These are phyloP conservation scores for Pleurotus tuoliensis DNA, from an alignment of 768 basidiomycete genomes.

Conservation along the genomic window DNA sequence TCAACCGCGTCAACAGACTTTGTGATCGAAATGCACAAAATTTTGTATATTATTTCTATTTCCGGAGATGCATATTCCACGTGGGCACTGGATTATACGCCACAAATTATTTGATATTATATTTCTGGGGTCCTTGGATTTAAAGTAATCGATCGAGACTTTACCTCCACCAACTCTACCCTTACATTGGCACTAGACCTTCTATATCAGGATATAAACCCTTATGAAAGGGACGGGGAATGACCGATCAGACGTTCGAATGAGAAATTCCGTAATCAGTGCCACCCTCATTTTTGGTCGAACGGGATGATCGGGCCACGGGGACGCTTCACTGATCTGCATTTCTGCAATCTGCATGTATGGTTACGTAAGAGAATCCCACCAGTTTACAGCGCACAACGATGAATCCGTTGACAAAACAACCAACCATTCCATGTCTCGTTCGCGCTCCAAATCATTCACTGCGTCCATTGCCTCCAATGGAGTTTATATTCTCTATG, in stretches of 20 bases:
- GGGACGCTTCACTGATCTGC: conserved; percentile 1
- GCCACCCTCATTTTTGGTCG: background rate
- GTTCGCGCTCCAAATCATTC: background rate
- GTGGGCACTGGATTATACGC: background rate
- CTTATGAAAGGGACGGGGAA: conserved; percentile 1
- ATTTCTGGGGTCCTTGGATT: background rate
- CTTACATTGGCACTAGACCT: background rate
- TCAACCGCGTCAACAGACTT: background rate
- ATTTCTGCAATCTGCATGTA: background rate
- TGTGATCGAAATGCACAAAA: background rate
- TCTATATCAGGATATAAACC: background rate
- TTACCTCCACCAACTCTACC: conserved; percentile 1
- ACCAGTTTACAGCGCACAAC: no score
- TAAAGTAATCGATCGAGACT: background rate
- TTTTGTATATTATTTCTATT: conserved; percentile 1
- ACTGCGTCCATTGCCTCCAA: background rate
- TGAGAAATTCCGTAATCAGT: conserved; percentile 2
- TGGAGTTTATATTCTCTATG: conserved; percentile 3
- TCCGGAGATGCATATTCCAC: background rate
- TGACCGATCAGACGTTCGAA: conserved; percentile 8
- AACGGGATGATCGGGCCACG: background rate
- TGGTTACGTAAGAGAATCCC: background rate
- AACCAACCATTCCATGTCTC: conserved; percentile 3
- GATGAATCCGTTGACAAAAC: conserved; percentile 4
- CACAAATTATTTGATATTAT: no score